Base-by-base conservation (phyloP, 106 monocot species). In the Phalaenopsis equestris region DNA sequence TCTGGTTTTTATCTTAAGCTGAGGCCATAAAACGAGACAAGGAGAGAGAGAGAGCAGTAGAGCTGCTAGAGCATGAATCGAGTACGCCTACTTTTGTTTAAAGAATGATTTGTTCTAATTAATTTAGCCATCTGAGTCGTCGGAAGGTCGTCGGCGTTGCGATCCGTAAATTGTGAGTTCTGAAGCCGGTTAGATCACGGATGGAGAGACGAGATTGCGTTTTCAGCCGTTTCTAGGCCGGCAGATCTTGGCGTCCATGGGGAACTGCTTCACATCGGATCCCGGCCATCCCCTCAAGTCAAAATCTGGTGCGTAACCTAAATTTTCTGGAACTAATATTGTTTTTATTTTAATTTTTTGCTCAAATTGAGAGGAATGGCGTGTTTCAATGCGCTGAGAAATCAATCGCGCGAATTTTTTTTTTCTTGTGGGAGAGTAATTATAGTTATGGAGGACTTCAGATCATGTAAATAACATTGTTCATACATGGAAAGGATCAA, bases 231-330 rank as follows among this genome's bases (percentile, higher is more conserved):
- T 49, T 76, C 48, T 24, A 49, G 76, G 49, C 24, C 30, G 47
- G 47, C 30, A 16, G 76, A 76, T 76, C 76, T 74, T 49, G 48
- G 49, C 24, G 30, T 48, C 11, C 24, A 76, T 76, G 76, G 76
- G 76, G 24, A 76, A 76, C 76, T 76, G 76, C 76, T 24, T 23
- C 11, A 30, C 76, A 24, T 76, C 76, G 48, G 49, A 76, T n/a
- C 48, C 76, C 24, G n/a, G 9, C 43, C 76, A 19, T 5, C 49
- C 76, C 76, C 49, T 76, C 76, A 30, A 30, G 30, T 8, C 5
- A 21, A 76, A 30, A 76, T 76, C 76, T 24, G 49, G 76, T 52
- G 30, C 3, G 48, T n/a, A 42, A 43, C 38, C 4, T 72, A 38
- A 38, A 12, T 12, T 38, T 41, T n/a, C 24, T 5, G 24, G 30